Base-by-base conservation (phyloP, 805 yeast species). In the Yamadazyma sp. region DNA sequence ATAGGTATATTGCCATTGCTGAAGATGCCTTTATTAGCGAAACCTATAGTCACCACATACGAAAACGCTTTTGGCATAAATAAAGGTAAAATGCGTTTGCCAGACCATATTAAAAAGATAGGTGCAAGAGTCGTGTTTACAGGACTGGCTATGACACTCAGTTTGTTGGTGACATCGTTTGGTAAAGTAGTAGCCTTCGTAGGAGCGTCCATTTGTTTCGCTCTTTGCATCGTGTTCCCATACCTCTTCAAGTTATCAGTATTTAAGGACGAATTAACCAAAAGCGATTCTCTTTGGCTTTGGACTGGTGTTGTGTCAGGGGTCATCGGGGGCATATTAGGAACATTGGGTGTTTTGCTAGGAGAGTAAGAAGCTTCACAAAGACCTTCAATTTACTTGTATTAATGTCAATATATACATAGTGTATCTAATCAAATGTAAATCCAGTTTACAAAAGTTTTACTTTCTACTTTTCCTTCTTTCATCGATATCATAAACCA, bases 141-240 rank as follows among this genome's bases (percentile, higher is more conserved):
- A 35, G 45, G 44, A 1, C 15, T 57, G 2, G 43, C 59, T 4
- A 48, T 59, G 11, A 28, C 33, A 1, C 38, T 59, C 19, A 57
- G 71, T 1, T 46, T 64, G 17, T 32, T 59, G 12, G 60, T 68
- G 30, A 57, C 60, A 3, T 62, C 66, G 6, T 68, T 68, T 41
- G 74, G 71, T 13, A 57, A 55, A 42, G 55, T 67, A 16, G 60
- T 68, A 23, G 67, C 72, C 3, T 62, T 68, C 29, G 48, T 68
- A 25, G 74, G 74, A 9, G 53, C 67, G 25, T 61, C 71, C 7
- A 56, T 68, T 30, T 68, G 74, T 41, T 67, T 63, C 45, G 55
- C 64, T 13, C 60, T 68, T 19, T 68, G 74, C 45, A 45, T 68
- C 16, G 58, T 63, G 3, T 53, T 67, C 22, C 74, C 74, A 11